phyloP scores from a whole-genome alignment of 176 grass and related monocot species.

The Paspalum vaginatum region DNA sequence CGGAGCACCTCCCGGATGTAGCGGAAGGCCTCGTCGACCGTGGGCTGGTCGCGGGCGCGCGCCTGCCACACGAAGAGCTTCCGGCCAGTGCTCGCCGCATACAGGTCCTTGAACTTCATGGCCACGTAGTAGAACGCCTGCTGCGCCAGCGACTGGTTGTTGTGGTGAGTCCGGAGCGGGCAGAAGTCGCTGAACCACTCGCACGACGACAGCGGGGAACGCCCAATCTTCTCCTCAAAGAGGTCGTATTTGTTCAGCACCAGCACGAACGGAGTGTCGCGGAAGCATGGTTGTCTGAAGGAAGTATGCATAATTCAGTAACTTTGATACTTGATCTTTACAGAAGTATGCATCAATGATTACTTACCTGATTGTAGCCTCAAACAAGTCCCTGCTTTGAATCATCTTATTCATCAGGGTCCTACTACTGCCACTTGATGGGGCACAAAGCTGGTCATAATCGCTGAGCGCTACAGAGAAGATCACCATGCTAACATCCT shows the following conservation, averaged over 20 bases:
- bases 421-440: slow-evolving; percentile 40
- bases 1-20: slow-evolving; percentile 82
- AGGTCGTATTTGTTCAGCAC: slow-evolving; percentile 97
- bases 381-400: slow-evolving; percentile 86
- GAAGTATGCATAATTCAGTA: neutral
- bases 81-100: slow-evolving; percentile 49
- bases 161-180: slow-evolving; percentile 74
- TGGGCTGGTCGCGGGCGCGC: slow-evolving; percentile 62
- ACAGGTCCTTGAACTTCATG: slow-evolving; percentile 89
- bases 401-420: slow-evolving; percentile 84
- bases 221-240: slow-evolving; percentile 82
- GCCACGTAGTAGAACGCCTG: slow-evolving; percentile 95
- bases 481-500: slow-evolving; percentile 87
- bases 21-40: slow-evolving; percentile 78
- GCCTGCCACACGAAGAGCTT: slow-evolving; percentile 96
- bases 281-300: slow-evolving; percentile 84
- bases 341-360: neutral
- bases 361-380: slow-evolving; percentile 77
- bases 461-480: slow-evolving; percentile 85
- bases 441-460: slow-evolving; percentile 63
- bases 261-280: slow-evolving; percentile 75
- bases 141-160: slow-evolving; percentile 80
- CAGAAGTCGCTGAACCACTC: slow-evolving; percentile 90
- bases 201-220: slow-evolving; percentile 47
- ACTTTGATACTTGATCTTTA: neutral